A percentile compares a stretch with the other conserved stretches of the same genome.
phyloP scores from a whole-genome alignment of 2,329 filamentous ascomycete species.

The Arachnomyces sp. region DNA sequence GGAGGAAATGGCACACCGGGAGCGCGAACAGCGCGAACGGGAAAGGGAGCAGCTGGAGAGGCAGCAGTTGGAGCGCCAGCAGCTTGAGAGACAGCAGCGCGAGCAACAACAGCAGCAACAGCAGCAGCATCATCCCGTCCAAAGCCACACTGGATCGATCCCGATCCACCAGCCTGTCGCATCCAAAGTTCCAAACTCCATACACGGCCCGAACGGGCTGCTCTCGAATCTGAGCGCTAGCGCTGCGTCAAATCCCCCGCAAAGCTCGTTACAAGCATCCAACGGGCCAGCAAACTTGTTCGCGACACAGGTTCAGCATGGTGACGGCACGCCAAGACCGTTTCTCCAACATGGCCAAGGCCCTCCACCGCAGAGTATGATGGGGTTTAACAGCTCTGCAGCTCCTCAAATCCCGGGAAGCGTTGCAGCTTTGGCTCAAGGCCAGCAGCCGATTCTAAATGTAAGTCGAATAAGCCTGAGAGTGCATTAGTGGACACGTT shows the following conservation, averaged over 20 bases:
- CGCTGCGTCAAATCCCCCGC: slow-evolving; percentile 45
- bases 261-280: slow-evolving; percentile 49
- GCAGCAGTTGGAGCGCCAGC: slow-evolving; percentile 53
- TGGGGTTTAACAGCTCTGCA: slow-evolving; percentile 39
- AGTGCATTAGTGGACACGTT: background rate
- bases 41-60: slow-evolving; percentile 52
- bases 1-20: slow-evolving; percentile 50
- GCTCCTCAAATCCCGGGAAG: slow-evolving; percentile 39
- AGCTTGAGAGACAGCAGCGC: slow-evolving; percentile 41
- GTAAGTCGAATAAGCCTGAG: slow-evolving; percentile 33
- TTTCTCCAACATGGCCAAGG: slow-evolving; percentile 56
- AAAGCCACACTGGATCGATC: slow-evolving; percentile 79
- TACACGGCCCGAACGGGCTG: slow-evolving; percentile 86
- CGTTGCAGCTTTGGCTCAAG: slow-evolving; percentile 58
- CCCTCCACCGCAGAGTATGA: slow-evolving; percentile 44
- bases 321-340: slow-evolving; percentile 46
- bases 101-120: slow-evolving; percentile 57
- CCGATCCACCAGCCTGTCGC: slow-evolving; percentile 93
- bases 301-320: slow-evolving; percentile 56
- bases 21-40: slow-evolving; percentile 43
- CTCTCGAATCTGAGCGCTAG: slow-evolving; percentile 63
- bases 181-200: slow-evolving; percentile 66
- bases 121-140: slow-evolving; percentile 64
- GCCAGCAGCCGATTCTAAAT: slow-evolving; percentile 74
- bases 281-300: slow-evolving; percentile 58